Base-by-base conservation (phyloP, 176 grass and related monocot genomes). In the Hyparrhenia diplandra region DNA sequence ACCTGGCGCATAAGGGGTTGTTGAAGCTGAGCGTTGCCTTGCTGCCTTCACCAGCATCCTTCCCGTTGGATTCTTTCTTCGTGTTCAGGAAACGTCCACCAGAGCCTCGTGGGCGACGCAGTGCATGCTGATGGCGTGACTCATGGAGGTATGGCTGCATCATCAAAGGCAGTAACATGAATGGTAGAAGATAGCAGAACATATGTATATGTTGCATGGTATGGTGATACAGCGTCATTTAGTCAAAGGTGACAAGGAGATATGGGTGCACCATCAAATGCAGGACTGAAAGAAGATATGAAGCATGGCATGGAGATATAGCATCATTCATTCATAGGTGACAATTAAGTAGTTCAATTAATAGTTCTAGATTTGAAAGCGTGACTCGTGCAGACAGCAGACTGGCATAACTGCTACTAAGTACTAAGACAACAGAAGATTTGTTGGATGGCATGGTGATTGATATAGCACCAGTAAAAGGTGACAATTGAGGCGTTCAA, bases 141-240 rank as follows among this genome's bases (percentile, higher is more conserved):
- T 95, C 96, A 3, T 99, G 96, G 30, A 95, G 88, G 79, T 99
- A 99, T 71, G 90, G 92, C 96, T 99, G 87, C 85, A 90, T 65
- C 31, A 46, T 51, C 13, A 30, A 30, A 67, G 17, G n/a, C 6
- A 73, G n/a, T 40, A 37, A 39, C 71, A 73, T 66, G 8, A 78
- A 49, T 73, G 52, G 3, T 17, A 46, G 7, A 43, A 71, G 40
- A 46, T 13, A 71, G 10, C 40, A 29, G 24, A 71, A 71, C n/a
- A n/a, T n/a, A n/a, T n/a, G n/a, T 13, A 45, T 45, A 14, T 46
- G 68, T 8, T 71, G 24, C 24, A 71, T 71, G 69, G n/a, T n/a
- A n/a, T 46, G 23, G 40, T 46, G 68, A 71, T 45, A 27, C n/a
- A 40, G 23, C n/a, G 16, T 17, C 13, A 28, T 43, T 27, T 12